A percentile compares a stretch with the other conserved stretches of the same genome.
phyloP scores from a whole-genome alignment of 352 stramenopile species.

The Phytopythium aichiense region DNA sequence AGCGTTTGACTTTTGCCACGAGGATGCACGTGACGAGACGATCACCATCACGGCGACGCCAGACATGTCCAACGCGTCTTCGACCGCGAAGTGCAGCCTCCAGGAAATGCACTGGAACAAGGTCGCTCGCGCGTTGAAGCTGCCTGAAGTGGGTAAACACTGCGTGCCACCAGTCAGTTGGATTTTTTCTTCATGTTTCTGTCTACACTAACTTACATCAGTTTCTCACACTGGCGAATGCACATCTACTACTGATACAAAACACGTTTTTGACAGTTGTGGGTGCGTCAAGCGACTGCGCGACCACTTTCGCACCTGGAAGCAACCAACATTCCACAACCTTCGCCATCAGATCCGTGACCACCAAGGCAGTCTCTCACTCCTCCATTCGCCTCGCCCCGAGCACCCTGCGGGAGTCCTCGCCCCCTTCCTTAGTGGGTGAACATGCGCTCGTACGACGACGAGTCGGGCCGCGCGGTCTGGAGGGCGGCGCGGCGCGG shows the following conservation, averaged over 20 bases:
- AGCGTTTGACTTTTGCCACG: too few species aligned
- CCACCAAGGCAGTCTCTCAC: not conserved
- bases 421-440: not conserved
- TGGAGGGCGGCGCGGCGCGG: conserved; percentile 27
- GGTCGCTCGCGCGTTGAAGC: not conserved
- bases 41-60: too few species aligned
- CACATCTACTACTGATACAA: not conserved
- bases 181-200: not conserved
- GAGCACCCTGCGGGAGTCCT: not conserved
- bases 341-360: too few species aligned
- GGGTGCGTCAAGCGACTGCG: not conserved
- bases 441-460: conserved; percentile 6
- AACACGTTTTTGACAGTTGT: not conserved
- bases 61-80: too few species aligned
- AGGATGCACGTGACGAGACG: too few species aligned
- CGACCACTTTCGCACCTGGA: not conserved
- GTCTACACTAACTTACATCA: not conserved
- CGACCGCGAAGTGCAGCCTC: too few species aligned
- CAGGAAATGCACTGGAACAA: too few species aligned
- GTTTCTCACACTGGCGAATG: not conserved
- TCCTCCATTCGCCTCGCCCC: not conserved
- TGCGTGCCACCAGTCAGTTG: not conserved
- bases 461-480: conserved; percentile 8
- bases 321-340: not conserved
- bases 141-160: not conserved